Evolutionary conservation across 768 basidiomycete genomes (phyloP).

Genomic region (Neoboletus magnificus): DNA sequence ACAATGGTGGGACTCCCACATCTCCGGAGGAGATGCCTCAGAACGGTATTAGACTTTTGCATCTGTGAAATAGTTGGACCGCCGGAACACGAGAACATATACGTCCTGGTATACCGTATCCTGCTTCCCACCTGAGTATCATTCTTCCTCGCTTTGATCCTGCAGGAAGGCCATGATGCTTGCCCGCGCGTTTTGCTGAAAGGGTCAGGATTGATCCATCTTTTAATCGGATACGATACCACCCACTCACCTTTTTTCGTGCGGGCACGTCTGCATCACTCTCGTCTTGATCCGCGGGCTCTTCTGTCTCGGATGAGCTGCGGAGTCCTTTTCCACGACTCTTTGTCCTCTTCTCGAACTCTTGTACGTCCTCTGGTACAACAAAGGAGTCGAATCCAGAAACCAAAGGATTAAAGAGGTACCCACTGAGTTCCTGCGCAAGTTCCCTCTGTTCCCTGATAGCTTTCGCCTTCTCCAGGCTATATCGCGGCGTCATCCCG

Average conservation of each 20-base stretch:
- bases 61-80: not conserved
- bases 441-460: conserved; percentile 74
- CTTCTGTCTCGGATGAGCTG: conserved; percentile 16
- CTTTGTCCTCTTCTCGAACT: conserved; percentile 55
- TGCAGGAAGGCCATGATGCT: conserved; percentile 71
- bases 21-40: too few relatives aligned
- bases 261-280: conserved; percentile 33
- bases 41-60: not conserved
- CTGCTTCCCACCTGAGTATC: not conserved
- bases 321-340: conserved; percentile 24
- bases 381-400: not conserved
- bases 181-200: conserved; percentile 44
- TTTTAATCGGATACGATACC: not conserved
- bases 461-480: conserved; percentile 74
- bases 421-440: conserved; percentile 72
- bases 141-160: conserved; percentile 65
- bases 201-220: not conserved
- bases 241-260: conserved; percentile 42
- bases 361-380: conserved; percentile 65
- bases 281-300: conserved; percentile 32
- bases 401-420: not conserved
- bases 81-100: not conserved
- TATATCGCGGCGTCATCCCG: conserved; percentile 78
- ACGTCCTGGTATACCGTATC: not conserved
- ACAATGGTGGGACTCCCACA: too few relatives aligned